Evolutionary conservation across 345 rosid species (phyloP).

Genomic region (Gossypium herbaceum): DNA sequence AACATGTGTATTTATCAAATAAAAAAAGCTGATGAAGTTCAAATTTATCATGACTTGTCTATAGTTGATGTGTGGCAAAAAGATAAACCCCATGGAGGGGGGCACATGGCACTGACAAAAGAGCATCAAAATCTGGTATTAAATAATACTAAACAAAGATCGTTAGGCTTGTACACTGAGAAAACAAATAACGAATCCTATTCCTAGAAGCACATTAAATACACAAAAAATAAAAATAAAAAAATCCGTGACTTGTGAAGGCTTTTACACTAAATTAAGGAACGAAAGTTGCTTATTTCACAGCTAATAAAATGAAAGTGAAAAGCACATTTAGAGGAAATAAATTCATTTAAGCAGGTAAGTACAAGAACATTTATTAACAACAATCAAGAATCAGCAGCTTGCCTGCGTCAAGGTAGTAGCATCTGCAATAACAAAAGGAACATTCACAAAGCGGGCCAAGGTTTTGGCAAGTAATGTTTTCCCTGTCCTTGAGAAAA

Average conservation of each 20-base stretch:
- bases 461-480: constrained; percentile 94
- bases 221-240: too few relatives aligned
- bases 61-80: not conserved
- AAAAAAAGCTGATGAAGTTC: not conserved
- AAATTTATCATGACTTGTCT: not conserved
- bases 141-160: not conserved
- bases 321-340: not conserved
- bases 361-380: not conserved
- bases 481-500: constrained; percentile 91
- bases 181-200: not conserved
- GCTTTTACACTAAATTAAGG: not conserved
- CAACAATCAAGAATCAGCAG: constrained; percentile 13
- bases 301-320: not conserved
- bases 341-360: not conserved
- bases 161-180: not conserved
- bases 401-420: constrained; percentile 98
- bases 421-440: constrained; percentile 93
- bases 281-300: not conserved
- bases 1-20: not conserved
- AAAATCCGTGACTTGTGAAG: not conserved
- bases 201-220: too few relatives aligned
- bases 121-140: not conserved
- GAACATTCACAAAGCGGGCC: constrained; percentile 97
- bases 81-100: not conserved
- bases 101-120: not conserved